Percentiles rank a stretch among this genome's conserved stretches.
These are phyloP conservation scores for Neurospora africana DNA, from an alignment of 495 filamentous ascomycete genomes.

Conservation along the genomic window DNA sequence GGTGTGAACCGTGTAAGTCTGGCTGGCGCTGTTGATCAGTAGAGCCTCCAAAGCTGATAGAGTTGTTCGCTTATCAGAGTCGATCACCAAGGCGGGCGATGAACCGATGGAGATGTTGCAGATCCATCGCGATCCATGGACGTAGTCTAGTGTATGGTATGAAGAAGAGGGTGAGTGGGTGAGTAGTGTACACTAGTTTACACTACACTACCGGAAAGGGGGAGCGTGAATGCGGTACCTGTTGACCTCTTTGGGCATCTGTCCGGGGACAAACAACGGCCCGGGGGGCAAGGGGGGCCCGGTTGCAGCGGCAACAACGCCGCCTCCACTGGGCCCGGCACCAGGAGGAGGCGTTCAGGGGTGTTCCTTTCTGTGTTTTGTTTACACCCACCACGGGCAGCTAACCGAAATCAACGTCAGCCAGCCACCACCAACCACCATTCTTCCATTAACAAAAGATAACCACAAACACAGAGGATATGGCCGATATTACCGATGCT, in stretches of 20 bases:
- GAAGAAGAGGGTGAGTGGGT: neutral
- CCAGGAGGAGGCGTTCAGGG: neutral
- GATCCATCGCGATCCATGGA: neutral
- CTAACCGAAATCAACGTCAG: neutral
- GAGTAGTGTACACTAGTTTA: no score
- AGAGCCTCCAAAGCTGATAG: neutral
- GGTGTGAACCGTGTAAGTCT: no score
- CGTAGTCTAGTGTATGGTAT: no score
- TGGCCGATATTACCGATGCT: neutral
- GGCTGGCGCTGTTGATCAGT: no score
- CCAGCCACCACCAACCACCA: neutral
- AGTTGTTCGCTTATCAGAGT: neutral
- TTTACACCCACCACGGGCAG: neutral
- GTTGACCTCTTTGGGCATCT: neutral
- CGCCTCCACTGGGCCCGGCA: neutral
- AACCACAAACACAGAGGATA: neutral
- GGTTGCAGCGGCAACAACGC: neutral
- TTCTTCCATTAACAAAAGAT: no score
- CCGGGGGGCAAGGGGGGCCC: neutral
- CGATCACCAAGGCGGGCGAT: neutral
- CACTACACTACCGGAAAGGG: neutral
- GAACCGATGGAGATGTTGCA: neutral
- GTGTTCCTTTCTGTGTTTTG: neutral
- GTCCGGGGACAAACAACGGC: neutral
- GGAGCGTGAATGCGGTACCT: neutral